Conservation (phyloP, 495 filamentous ascomycete species). For the Aspergillus saccharolyticus region DNA sequence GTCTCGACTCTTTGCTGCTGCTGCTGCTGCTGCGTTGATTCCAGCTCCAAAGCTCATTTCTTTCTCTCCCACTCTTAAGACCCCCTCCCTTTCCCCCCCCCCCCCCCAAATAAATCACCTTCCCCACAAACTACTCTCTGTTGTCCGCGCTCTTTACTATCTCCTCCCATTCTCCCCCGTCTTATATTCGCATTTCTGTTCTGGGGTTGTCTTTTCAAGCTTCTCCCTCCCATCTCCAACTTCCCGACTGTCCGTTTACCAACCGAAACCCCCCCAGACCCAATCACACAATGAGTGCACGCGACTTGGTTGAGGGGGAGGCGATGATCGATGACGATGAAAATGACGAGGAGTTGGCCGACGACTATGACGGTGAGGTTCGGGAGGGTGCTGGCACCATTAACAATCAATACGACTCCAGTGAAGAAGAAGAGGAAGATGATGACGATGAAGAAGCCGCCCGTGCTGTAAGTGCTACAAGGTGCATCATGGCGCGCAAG, state of each 20-base stretch:
- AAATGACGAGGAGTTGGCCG: slow-evolving; percentile 81
- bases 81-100: slow-evolving; percentile 15
- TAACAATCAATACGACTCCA: slow-evolving; percentile 68
- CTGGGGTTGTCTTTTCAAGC: not conserved
- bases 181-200: too few species aligned
- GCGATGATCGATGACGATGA: slow-evolving; percentile 88
- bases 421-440: slow-evolving; percentile 94
- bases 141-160: too few species aligned
- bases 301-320: slow-evolving; percentile 75
- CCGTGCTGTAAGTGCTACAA: slow-evolving; percentile 36
- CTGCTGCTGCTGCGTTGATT: not conserved
- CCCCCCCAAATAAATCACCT: slow-evolving; percentile 2
- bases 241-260: not conserved
- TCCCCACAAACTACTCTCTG: too few species aligned
- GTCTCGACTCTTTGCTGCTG: not conserved
- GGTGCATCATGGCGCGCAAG: not conserved
- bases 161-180: too few species aligned
- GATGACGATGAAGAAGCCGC: slow-evolving; percentile 85
- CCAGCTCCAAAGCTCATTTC: not conserved
- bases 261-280: slow-evolving; percentile 16
- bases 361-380: slow-evolving; percentile 64
- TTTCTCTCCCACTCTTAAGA: too few species aligned
- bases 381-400: slow-evolving; percentile 39
- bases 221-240: not conserved
- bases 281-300: slow-evolving; percentile 59